Percentiles rank a stretch among this genome's conserved stretches.
Conservation (phyloP, 352 stramenopile species). For the Phytophthora chlamydospora region DNA sequence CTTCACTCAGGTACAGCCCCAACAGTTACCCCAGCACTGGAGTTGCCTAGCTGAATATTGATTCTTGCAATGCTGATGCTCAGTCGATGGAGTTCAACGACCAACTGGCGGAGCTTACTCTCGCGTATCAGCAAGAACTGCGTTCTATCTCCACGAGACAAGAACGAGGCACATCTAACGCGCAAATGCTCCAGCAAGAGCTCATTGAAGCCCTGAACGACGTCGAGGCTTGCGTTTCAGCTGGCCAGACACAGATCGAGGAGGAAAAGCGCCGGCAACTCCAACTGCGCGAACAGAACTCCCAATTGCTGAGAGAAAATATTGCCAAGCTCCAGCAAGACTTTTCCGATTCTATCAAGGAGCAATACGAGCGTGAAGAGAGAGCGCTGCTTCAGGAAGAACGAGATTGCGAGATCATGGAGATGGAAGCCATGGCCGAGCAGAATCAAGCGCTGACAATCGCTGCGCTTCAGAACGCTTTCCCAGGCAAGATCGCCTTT, state of each 20-base stretch:
- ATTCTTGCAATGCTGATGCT: too few species aligned
- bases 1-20: slow-evolving; percentile 40
- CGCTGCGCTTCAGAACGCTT: slow-evolving; percentile 42
- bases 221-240: slow-evolving; percentile 52
- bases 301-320: slow-evolving; percentile 38
- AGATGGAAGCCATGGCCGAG: slow-evolving; percentile 55
- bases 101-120: slow-evolving; percentile 53
- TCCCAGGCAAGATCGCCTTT: slow-evolving; percentile 44
- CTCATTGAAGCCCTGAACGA: slow-evolving; percentile 64
- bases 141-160: slow-evolving; percentile 48
- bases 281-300: slow-evolving; percentile 47
- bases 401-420: slow-evolving; percentile 44
- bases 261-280: slow-evolving; percentile 55
- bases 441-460: slow-evolving; percentile 45
- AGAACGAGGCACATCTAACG: slow-evolving; percentile 51
- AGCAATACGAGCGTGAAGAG: slow-evolving; percentile 27
- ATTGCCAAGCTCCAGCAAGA: slow-evolving; percentile 41
- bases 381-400: slow-evolving; percentile 38
- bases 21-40: background rate
- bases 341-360: slow-evolving; percentile 31
- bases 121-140: slow-evolving; percentile 66
- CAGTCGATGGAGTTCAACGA: slow-evolving; percentile 74
- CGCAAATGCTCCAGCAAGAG: slow-evolving; percentile 68
- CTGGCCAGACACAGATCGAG: slow-evolving; percentile 49
- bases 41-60: too few species aligned